Evolutionary conservation across 2,329 filamentous ascomycete genomes (phyloP).

Genomic region (Monosporascus sp.): DNA sequence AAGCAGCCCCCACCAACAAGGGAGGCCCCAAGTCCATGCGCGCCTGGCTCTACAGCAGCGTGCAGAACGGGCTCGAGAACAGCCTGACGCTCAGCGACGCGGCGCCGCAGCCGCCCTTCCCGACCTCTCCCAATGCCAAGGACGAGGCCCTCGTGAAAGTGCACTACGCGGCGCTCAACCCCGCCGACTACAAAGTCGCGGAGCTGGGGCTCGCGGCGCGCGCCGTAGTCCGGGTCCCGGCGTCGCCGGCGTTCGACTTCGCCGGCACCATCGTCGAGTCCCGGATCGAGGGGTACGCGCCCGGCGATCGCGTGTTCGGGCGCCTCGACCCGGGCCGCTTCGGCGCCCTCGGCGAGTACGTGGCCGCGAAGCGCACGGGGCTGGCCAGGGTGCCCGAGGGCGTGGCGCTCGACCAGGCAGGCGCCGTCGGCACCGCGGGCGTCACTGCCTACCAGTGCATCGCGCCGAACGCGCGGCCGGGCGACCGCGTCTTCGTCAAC

Average conservation of each 20-base stretch:
- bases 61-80: conserved; percentile 43
- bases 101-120: conserved; percentile 34
- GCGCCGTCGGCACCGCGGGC: conserved; percentile 38
- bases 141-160: conserved; percentile 51
- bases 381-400: conserved; percentile 36
- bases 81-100: conserved; percentile 41
- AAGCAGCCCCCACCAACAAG: no score
- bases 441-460: conserved; percentile 43
- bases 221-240: conserved; percentile 33
- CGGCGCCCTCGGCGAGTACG: conserved; percentile 38
- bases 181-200: conserved; percentile 58
- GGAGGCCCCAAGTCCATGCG: conserved; percentile 35
- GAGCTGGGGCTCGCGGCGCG: conserved; percentile 40
- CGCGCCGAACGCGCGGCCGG: conserved; percentile 37
- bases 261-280: conserved; percentile 34
- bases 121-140: conserved; percentile 26
- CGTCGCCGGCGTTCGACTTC: conserved; percentile 46
- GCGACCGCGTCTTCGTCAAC: conserved; percentile 58
- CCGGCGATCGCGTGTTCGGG: conserved; percentile 43
- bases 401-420: conserved; percentile 34
- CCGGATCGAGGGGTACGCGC: conserved; percentile 24
- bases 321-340: conserved; percentile 22
- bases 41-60: conserved; percentile 50
- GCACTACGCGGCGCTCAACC: conserved; percentile 49
- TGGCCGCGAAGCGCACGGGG: conserved; percentile 23